phyloP scores from a whole-genome alignment of 441 rosid genomes.

The Viola pubescens region DNA sequence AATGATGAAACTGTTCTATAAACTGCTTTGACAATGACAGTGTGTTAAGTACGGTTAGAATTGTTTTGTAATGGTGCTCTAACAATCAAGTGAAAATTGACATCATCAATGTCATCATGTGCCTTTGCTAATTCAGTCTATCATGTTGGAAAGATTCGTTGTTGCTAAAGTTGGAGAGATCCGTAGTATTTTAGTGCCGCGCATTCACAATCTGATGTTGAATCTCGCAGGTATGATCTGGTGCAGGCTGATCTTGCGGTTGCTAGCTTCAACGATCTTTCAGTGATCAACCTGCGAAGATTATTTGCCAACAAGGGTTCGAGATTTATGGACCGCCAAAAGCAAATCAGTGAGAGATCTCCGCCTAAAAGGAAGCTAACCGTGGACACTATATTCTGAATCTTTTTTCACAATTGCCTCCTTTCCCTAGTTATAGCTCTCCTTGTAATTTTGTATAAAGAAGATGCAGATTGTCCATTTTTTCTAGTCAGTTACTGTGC shows the following conservation, averaged over 20 bases:
- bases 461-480: too few relatives aligned
- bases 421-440: not conserved
- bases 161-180: too few relatives aligned
- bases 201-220: not conserved
- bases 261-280: slow-evolving; percentile 69
- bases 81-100: too few relatives aligned
- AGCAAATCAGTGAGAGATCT: slow-evolving; percentile 67
- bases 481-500: too few relatives aligned
- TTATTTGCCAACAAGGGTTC: slow-evolving; percentile 83
- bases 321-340: slow-evolving; percentile 79
- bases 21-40: too few relatives aligned
- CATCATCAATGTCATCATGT: too few relatives aligned
- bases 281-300: slow-evolving; percentile 86
- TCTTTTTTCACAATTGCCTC: not conserved
- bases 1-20: too few relatives aligned
- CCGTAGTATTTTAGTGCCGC: too few relatives aligned
- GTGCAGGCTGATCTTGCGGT: slow-evolving; percentile 93
- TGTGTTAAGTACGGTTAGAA: too few relatives aligned
- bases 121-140: too few relatives aligned
- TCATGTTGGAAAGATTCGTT: too few relatives aligned
- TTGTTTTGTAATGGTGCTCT: too few relatives aligned
- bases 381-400: slow-evolving; percentile 74
- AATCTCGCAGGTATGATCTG: slow-evolving; percentile 67
- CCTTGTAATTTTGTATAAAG: not conserved
- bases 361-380: slow-evolving; percentile 78